phyloP scores from a whole-genome alignment of 495 filamentous ascomycete species.

The Daldinia caldariorum region DNA sequence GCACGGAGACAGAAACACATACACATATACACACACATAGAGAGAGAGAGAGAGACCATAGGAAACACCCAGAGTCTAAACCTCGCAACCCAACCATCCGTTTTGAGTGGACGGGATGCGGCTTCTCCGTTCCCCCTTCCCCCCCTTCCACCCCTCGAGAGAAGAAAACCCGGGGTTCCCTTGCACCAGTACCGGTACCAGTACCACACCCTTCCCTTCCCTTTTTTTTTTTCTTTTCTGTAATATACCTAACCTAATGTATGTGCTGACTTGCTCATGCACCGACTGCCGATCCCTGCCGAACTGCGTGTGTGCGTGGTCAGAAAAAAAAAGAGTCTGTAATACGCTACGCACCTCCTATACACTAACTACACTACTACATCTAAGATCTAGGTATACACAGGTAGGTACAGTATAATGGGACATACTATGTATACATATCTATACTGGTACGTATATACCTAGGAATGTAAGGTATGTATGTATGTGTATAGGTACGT shows the following conservation, averaged over 20 bases:
- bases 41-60: background rate
- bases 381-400: too few relatives aligned
- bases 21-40: too few relatives aligned
- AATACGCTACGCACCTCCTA: conserved; percentile 24
- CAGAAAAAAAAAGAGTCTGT: conserved; percentile 23
- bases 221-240: background rate
- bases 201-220: conserved; percentile 19
- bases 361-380: background rate
- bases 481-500: background rate
- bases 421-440: too few relatives aligned
- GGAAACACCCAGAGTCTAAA: background rate
- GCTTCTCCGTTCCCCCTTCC: conserved; percentile 14
- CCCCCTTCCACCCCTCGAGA: conserved; percentile 14
- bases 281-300: conserved; percentile 45
- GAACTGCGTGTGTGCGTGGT: conserved; percentile 39
- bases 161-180: conserved; percentile 40
- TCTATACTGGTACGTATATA: background rate
- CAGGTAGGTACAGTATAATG: too few relatives aligned
- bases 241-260: background rate
- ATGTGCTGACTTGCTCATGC: conserved; percentile 44
- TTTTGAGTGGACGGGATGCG: conserved; percentile 37
- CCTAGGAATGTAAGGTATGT: background rate
- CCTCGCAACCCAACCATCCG: background rate
- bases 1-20: background rate
- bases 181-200: background rate